Percentiles rank a stretch among this genome's conserved stretches.
Evolutionary conservation across 129 eudicot species (phyloP).

Genomic region (Pulicaria dysenterica): DNA sequence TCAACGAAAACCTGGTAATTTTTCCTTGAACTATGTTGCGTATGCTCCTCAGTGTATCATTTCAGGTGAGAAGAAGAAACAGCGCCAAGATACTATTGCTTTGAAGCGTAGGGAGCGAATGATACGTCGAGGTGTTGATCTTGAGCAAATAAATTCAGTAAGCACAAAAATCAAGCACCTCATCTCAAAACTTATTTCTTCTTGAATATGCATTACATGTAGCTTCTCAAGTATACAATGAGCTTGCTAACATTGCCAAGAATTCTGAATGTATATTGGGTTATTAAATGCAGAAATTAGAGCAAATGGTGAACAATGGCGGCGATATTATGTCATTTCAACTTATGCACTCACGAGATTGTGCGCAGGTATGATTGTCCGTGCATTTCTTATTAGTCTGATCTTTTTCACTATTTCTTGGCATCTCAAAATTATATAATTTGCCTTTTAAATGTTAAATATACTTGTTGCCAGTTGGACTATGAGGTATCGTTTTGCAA

Average conservation of each 20-base stretch:
- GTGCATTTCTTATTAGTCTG: too few relatives aligned
- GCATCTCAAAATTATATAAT: too few relatives aligned
- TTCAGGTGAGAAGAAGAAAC: constrained; percentile 91
- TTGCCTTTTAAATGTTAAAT: too few relatives aligned
- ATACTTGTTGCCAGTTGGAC: too few relatives aligned
- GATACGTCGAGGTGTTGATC: constrained; percentile 80
- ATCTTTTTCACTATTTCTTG: too few relatives aligned
- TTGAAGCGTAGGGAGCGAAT: constrained; percentile 80
- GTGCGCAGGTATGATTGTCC: constrained; percentile 62
- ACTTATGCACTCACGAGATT: constrained; percentile 79
- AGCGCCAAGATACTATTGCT: constrained; percentile 72
- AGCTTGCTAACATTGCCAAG: neutral
- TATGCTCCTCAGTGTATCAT: constrained; percentile 35
- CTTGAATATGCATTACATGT: neutral
- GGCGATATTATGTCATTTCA: constrained; percentile 63
- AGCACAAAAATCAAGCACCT: constrained; percentile 25
- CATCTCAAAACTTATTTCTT: neutral
- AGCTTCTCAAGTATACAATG: neutral
- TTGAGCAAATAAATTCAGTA: constrained; percentile 75
- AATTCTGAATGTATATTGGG: constrained; percentile 4
- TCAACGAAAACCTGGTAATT: constrained; percentile 16
- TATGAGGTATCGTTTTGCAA: too few relatives aligned
- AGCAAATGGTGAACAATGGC: constrained; percentile 69
- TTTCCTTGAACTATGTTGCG: constrained; percentile 27
- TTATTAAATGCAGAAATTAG: constrained; percentile 62